Evolutionary conservation across 345 rosid genomes (phyloP).

Genomic region (Noccaea caerulescens): DNA sequence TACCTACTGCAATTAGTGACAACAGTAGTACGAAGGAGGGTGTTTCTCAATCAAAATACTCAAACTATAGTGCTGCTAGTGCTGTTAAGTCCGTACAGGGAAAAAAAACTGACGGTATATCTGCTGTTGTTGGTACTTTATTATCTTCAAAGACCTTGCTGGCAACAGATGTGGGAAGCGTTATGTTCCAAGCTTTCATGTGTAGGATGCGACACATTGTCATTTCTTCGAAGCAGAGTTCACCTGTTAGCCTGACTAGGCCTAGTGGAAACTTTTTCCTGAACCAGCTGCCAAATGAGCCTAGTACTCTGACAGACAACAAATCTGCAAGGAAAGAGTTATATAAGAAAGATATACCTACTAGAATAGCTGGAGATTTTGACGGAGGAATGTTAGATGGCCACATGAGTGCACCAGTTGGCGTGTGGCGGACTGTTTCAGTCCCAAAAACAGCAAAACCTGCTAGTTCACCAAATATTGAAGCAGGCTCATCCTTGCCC

Average conservation of each 20-base stretch:
- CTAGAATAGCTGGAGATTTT: conserved; percentile 90
- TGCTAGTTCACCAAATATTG: conserved; percentile 66
- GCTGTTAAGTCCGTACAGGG: conserved; percentile 57
- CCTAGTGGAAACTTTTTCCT: conserved; percentile 58
- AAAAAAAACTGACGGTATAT: conserved; percentile 54
- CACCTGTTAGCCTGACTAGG: conserved; percentile 63
- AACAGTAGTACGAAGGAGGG: conserved; percentile 56
- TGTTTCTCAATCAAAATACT: conserved; percentile 53
- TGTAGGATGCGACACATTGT: conserved; percentile 80
- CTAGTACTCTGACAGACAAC: conserved; percentile 74
- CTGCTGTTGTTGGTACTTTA: conserved; percentile 59
- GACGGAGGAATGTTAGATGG: conserved; percentile 84
- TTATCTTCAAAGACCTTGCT: conserved; percentile 66
- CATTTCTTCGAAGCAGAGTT: conserved; percentile 52
- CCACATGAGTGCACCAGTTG: conserved; percentile 82
- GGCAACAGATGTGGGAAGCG: conserved; percentile 88
- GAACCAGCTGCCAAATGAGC: conserved; percentile 78
- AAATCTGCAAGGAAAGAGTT: conserved; percentile 71
- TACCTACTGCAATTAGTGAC: conserved; percentile 45
- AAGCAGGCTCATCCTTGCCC: conserved; percentile 69
- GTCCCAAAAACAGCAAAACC: conserved; percentile 81
- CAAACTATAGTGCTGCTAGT: conserved; percentile 60
- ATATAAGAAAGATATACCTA: conserved; percentile 90
- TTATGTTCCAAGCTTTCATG: conserved; percentile 89
- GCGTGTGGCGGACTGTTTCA: conserved; percentile 96